phyloP scores from a whole-genome alignment of 2,329 filamentous ascomycete species.

The Sporothrix euskadiensis region DNA sequence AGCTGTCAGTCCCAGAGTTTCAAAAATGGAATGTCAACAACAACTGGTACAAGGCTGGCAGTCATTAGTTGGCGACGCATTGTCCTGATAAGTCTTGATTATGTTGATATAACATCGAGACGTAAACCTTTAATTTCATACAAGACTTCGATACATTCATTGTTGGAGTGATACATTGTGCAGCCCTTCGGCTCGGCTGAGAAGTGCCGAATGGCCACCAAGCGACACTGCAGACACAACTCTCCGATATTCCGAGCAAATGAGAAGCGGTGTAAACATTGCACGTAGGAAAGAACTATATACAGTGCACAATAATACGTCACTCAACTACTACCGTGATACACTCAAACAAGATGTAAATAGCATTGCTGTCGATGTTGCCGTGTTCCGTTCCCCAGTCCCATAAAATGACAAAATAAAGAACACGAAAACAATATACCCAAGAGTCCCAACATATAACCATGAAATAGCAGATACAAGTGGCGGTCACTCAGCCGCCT shows the following conservation, averaged over 20 bases:
- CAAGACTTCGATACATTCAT: too few species aligned
- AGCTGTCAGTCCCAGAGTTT: not conserved
- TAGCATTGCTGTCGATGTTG: constrained; percentile 2
- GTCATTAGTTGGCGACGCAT: not conserved
- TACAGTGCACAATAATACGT: not conserved
- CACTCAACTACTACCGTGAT: not conserved
- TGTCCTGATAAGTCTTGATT: not conserved
- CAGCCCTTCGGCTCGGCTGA: not conserved
- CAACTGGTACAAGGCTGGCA: not conserved
- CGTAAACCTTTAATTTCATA: not conserved
- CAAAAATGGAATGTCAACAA: not conserved
- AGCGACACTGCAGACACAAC: not conserved
- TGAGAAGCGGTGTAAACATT: not conserved
- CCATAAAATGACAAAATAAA: constrained; percentile 1
- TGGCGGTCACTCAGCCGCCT: constrained; percentile 20
- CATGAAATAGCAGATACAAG: not conserved
- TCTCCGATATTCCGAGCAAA: not conserved
- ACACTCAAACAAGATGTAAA: not conserved
- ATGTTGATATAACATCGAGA: not conserved
- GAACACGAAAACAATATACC: not conserved
- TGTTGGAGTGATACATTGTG: not conserved
- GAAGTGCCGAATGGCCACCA: not conserved
- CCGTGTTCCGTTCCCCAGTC: not conserved
- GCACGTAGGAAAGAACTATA: not conserved
- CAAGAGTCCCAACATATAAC: not conserved